These are phyloP conservation scores for Lojkania enalia DNA, from an alignment of 2,329 filamentous ascomycete species.

Conservation along the genomic window DNA sequence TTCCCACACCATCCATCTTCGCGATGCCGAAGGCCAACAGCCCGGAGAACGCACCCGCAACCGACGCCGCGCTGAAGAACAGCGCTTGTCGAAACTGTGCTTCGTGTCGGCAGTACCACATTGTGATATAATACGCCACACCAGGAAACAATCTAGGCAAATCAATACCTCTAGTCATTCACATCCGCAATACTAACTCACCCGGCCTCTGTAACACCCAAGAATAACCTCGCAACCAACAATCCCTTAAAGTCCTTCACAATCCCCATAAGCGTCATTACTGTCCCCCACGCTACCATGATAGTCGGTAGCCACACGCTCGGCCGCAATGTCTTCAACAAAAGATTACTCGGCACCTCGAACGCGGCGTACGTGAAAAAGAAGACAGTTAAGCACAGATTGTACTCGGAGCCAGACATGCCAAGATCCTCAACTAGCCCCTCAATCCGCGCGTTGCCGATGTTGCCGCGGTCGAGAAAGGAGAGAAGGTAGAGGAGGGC, in stretches of 20 bases:
- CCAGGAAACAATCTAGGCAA: slow-evolving; percentile 34
- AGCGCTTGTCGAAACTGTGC: slow-evolving; percentile 60
- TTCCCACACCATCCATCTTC: slow-evolving; percentile 63
- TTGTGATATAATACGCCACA: slow-evolving; percentile 60
- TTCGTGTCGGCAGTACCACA: slow-evolving; percentile 66
- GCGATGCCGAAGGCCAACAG: slow-evolving; percentile 61
- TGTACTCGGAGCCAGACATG: slow-evolving; percentile 60
- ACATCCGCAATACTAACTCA: slow-evolving; percentile 9
- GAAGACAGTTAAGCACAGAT: slow-evolving; percentile 67
- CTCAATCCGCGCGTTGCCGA: slow-evolving; percentile 47
- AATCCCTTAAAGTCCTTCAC: slow-evolving; percentile 52
- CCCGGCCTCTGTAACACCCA: slow-evolving; percentile 46
- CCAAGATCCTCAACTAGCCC: slow-evolving; percentile 30
- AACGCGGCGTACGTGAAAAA: slow-evolving; percentile 58
- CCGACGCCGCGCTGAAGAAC: slow-evolving; percentile 61
- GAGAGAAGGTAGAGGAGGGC: slow-evolving; percentile 45
- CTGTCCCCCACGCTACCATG: slow-evolving; percentile 55
- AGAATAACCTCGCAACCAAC: slow-evolving; percentile 51
- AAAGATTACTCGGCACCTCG: slow-evolving; percentile 61
- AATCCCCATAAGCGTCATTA: slow-evolving; percentile 56
- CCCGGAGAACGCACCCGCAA: slow-evolving; percentile 64
- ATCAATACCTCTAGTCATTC: slow-evolving; percentile 8
- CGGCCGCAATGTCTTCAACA: slow-evolving; percentile 62
- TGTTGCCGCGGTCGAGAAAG: slow-evolving; percentile 41
- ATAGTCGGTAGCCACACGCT: slow-evolving; percentile 48